Evolutionary conservation across 768 basidiomycete genomes (phyloP).

Genomic region (Leccinum obscurum): DNA sequence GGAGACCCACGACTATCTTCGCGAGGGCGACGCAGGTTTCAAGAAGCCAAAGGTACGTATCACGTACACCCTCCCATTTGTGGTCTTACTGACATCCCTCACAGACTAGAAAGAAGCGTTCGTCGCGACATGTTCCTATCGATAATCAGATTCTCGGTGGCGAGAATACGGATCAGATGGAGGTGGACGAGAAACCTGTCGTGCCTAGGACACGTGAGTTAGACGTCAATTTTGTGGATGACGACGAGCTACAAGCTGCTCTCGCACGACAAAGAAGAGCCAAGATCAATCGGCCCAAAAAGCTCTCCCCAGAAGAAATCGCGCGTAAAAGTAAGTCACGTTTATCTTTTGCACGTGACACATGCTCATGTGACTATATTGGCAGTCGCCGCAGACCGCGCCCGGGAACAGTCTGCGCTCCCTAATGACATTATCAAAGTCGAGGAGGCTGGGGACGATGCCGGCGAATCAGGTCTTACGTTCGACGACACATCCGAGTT

Average conservation of each 20-base stretch:
- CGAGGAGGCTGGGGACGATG: conserved; percentile 47
- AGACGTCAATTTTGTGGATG: conserved; percentile 92
- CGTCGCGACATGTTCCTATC: conserved; percentile 56
- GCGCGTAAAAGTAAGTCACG: conserved; percentile 64
- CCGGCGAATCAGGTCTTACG: conserved; percentile 53
- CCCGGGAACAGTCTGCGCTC: conserved; percentile 47
- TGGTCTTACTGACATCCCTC: not conserved
- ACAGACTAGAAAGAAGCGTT: conserved; percentile 92
- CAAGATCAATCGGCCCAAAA: conserved; percentile 62
- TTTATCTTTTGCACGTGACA: not conserved
- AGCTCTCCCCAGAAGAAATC: conserved; percentile 74
- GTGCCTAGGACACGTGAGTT: conserved; percentile 69
- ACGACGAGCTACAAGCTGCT: conserved; percentile 95
- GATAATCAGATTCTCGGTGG: conserved; percentile 39
- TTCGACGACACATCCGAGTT: conserved; percentile 99
- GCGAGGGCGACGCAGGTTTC: conserved; percentile 91
- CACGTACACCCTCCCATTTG: not conserved
- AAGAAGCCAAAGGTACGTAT: conserved; percentile 83
- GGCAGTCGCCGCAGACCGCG: conserved; percentile 65
- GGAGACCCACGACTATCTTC: conserved; percentile 79
- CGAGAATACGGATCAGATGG: conserved; percentile 51
- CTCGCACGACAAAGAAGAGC: conserved; percentile 83
- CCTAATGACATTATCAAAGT: conserved; percentile 43
- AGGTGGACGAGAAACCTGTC: conserved; percentile 75
- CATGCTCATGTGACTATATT: conserved; percentile 3